Conservation (phyloP, 2,329 filamentous ascomycete genomes). For the Ascochyta pisi region DNA sequence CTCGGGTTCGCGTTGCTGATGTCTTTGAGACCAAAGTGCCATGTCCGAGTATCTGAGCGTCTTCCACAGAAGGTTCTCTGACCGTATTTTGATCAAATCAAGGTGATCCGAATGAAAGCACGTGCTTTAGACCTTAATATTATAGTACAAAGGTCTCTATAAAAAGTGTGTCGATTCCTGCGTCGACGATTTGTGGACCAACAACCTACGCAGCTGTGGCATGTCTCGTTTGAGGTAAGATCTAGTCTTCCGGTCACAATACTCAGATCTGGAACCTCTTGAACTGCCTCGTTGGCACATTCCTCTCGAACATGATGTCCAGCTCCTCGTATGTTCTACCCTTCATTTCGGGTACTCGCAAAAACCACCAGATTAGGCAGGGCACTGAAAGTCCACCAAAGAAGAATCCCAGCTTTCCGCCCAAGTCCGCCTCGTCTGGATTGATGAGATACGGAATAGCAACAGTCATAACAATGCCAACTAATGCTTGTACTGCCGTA, state of each 20-base stretch:
- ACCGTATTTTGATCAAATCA: neutral
- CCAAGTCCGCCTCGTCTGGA: slow-evolving; percentile 47
- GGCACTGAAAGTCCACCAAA: slow-evolving; percentile 44
- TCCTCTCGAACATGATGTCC: slow-evolving; percentile 47
- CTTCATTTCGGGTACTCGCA: slow-evolving; percentile 50
- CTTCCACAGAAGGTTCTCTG: neutral
- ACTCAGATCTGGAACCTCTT: slow-evolving; percentile 11
- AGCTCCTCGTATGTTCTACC: slow-evolving; percentile 49
- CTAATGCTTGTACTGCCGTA: slow-evolving; percentile 49
- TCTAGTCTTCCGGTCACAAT: neutral
- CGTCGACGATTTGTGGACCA: neutral
- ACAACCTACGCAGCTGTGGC: neutral
- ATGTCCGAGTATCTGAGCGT: neutral
- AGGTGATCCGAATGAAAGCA: neutral
- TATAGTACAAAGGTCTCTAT: no score
- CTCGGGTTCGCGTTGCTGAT: neutral
- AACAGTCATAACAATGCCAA: slow-evolving; percentile 42
- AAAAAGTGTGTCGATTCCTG: neutral
- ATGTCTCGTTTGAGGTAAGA: neutral
- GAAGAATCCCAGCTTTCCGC: slow-evolving; percentile 52
- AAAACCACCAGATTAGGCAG: slow-evolving; percentile 41
- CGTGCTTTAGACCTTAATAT: neutral
- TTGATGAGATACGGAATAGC: slow-evolving; percentile 51
- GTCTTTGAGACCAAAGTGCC: neutral
- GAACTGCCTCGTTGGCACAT: slow-evolving; percentile 17